Evolutionary conservation across 1,139 yeast genomes (phyloP), one percentile per base, ranked within the genome.

Genomic region (Candida sanyaensis): DNA sequence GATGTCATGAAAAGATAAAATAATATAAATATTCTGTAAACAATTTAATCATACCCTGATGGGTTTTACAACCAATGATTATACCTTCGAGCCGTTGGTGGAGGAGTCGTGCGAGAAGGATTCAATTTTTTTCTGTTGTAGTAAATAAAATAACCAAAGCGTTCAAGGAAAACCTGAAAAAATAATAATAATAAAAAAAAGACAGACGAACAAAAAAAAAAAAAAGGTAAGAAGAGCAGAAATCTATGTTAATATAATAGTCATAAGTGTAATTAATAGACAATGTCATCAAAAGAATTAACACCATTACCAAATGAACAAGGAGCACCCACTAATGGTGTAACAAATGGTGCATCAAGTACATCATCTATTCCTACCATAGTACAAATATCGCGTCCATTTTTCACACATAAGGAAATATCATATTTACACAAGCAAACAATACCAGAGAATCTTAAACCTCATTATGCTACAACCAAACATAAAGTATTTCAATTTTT

Each of bases 341-440:
- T 27, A 11, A 12, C 37, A 23, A 41, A 32, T 26, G 43, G 43
- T 7, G 31, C 23, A 8, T 21, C 32, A 27, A 34, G 7, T 17
- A 33, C 44, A 7, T 37, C 31, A 36, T 28, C 47, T 8, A 55
- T 55, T 13, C 63, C 69, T 9, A 54, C 61, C 12, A 50, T 66
- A 27, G 54, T 64, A 3, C 85, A 82, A 58, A 75, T 86, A 1
- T 78, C 91, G 4, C 73, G 91, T 49, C 93, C 92, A 1, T 85
- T 74, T 60, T 68, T 86, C 49, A 78, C 89, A 0, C 69, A 73
- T 32, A 68, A 75, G 28, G 92, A 86, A 58, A 69, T 86, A 17
- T 68, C 75, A 30, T 68, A 73, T 53, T 73, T 81, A 17, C 86
- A 84, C 48, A 64, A 73, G 31, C 66, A 74, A 39, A 77, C 84